Base-by-base conservation (phyloP, 108 stramenopile genomes). In the Skeletonema grethae region DNA sequence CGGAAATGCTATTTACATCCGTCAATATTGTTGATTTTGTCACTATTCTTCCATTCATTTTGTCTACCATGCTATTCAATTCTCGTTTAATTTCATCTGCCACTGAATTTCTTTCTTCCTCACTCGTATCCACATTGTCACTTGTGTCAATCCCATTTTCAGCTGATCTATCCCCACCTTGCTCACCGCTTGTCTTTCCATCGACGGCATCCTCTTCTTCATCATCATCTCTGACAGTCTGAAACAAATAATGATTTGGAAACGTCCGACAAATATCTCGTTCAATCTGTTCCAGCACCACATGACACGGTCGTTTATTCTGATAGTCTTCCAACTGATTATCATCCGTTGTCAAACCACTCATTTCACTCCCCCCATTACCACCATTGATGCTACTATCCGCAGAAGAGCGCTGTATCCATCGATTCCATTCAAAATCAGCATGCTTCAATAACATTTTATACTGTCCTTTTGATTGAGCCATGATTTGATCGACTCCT, bases 221-320 rank as follows among this genome's bases (percentile, higher is more conserved):
- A 1, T 76, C 63, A 0, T 67, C 58, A 22, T 70, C 79, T 18
- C 20, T 69, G 57, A 39, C 41, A 39, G 82, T 75, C 58, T 72
- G 73, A 77, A 96, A 96, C 64, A 92, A 61, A 25, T 67, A 72
- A 64, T 94, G 92, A n/a, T 88, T 83, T 22, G 95, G 95, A 75
- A 82, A 96, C 16, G 95, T 96, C 13, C 95, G 86, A 64, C 79
- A 75, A 58, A 96, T 86, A 70, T 96, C 95, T 7, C 89, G 73
- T 48, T 90, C 88, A 69, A 95, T 97, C 28, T 85, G 87, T 41
- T 89, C 88, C 50, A 53, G 22, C 7, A 22, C 22, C 50, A 22
- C 20, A 53, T 53, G 50, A 20, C 18, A 7, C 50, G 50, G 50
- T 9, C 50, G 50, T 53, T 24, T 53, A 53, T 53, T 53, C 22